These are phyloP conservation scores for Asterophora lycoperdoides DNA, from an alignment of 768 basidiomycete species.

Conservation along the genomic window DNA sequence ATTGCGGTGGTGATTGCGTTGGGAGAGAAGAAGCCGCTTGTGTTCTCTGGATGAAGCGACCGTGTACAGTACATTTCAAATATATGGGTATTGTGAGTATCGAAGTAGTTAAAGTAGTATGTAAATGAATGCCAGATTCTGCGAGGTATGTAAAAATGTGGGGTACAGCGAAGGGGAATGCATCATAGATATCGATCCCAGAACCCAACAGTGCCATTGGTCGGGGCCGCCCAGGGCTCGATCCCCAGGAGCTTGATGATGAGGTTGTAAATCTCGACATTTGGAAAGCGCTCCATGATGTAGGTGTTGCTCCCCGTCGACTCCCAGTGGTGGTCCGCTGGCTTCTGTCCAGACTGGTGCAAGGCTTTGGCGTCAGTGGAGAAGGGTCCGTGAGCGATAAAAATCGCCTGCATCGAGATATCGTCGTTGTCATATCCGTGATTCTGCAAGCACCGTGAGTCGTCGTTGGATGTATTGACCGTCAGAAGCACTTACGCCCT, in stretches of 20 bases:
- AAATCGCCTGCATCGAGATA: constrained; percentile 79
- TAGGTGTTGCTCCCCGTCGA: constrained; percentile 61
- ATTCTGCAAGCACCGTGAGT: constrained; percentile 41
- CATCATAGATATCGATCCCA: constrained; percentile 73
- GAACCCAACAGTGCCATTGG: constrained; percentile 77
- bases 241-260: constrained; percentile 72
- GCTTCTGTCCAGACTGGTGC: constrained; percentile 39
- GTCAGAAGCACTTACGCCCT: constrained; percentile 56
- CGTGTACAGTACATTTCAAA: no score
- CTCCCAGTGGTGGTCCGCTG: constrained; percentile 45
- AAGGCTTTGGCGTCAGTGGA: constrained; percentile 60
- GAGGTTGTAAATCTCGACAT: constrained; percentile 83
- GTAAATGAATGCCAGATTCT: no score
- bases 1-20: no score
- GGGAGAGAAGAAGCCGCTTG: no score
- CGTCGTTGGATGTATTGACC: not conserved
- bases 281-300: constrained; percentile 79
- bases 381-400: constrained; percentile 91
- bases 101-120: no score
- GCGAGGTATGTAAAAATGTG: no score
- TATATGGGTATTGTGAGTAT: constrained; percentile 6
- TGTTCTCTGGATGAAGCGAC: no score
- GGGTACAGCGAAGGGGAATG: not conserved
- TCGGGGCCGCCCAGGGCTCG: constrained; percentile 48
- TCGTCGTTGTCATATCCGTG: constrained; percentile 89